Base-by-base conservation (phyloP, 2,329 filamentous ascomycete species). In the Cucurbitaria berberidis region DNA sequence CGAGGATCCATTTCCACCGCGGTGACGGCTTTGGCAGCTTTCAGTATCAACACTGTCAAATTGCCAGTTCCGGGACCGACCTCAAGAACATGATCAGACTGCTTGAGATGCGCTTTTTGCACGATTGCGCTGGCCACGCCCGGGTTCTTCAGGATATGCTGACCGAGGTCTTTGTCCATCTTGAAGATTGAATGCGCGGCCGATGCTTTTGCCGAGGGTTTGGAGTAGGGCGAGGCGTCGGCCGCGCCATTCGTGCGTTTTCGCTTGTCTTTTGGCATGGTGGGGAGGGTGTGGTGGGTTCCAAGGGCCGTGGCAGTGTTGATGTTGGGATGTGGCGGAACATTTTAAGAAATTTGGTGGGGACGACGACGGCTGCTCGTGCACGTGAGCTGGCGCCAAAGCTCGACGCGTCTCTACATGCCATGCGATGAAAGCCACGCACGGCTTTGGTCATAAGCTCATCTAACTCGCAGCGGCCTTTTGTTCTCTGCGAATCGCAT, bases 1-100 rank as follows among this genome's bases (percentile, higher is more conserved):
- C 95, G 84, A 18, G 95, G 93, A 77, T 99, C 95, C 74, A 97
- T 84, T 79, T 99, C 95, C 45, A 97, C 90, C 3, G 90, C 90
- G 45, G 93, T 90, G 48, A 87, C 84, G 55, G 90, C 90, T 75
- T 92, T 93, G 19, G 91, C 91, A 59, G 91, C 89, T 67, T 95
- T 90, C 22, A 98, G 80, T 55, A 98, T 97, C 53, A 91, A 85
- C 22, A 95, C 89, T 0, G 93, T 98, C 64, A 98, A 76, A 74
- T 95, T 96, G 59, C 92, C 91, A 0, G 90, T 93, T 69, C 92
- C 92, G 5, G 93, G 91, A 62, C 93, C 93, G 59, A 96, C 89
- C 82, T 98, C 93, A 19, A 98, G 86, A 2, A 98, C 93, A 48
- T 83, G 80, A 74, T 89, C 95, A 29, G 89, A 93, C 51, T 95